These are phyloP conservation scores for Celoporthe dispersa DNA, from an alignment of 2,329 filamentous ascomycete genomes.

Conservation along the genomic window DNA sequence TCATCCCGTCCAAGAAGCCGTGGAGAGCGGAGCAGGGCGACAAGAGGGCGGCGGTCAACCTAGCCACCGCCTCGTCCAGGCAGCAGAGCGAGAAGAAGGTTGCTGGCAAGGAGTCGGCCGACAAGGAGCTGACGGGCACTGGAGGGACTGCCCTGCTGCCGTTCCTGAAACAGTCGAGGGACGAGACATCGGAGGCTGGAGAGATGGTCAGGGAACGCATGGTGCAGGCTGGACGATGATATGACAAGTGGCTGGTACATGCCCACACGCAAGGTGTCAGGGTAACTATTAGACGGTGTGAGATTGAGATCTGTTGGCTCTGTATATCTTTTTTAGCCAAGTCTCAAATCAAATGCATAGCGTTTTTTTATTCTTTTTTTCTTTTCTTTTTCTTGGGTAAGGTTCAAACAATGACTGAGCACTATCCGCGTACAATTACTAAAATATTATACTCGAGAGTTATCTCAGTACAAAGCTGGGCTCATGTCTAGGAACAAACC, in stretches of 20 bases:
- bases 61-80: conserved; percentile 24
- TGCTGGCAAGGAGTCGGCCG: conserved; percentile 31
- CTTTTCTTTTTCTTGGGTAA: no score
- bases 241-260: background rate
- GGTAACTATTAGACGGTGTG: background rate
- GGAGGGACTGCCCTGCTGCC: conserved; percentile 87
- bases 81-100: conserved; percentile 28
- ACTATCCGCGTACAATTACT: no score
- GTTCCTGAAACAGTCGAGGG: conserved; percentile 85
- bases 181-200: conserved; percentile 68
- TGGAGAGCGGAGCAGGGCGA: conserved; percentile 30
- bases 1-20: conserved; percentile 69
- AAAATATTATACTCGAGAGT: no score
- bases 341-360: background rate
- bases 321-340: background rate
- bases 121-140: conserved; percentile 73
- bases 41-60: conserved; percentile 32
- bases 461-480: no score
- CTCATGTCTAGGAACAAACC: no score
- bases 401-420: background rate
- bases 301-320: background rate
- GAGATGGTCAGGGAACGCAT: conserved; percentile 26
- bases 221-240: conserved; percentile 28
- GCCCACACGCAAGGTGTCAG: background rate
- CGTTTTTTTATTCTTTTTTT: background rate